Conservation (phyloP, 2,329 filamentous ascomycete genomes). For the Monosporascus sp. region DNA sequence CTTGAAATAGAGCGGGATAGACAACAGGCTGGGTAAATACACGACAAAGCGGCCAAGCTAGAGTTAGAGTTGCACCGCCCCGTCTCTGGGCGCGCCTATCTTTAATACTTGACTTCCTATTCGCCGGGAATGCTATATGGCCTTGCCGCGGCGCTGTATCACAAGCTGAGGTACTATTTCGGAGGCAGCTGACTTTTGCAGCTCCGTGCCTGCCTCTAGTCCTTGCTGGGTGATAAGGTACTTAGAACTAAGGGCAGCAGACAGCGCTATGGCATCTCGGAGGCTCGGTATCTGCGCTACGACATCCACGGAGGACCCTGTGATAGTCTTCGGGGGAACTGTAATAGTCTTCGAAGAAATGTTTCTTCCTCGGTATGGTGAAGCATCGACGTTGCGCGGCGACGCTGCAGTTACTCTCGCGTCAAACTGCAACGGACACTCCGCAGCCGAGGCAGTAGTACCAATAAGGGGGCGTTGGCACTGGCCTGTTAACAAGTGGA, state of each 20-base stretch:
- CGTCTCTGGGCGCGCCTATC: neutral
- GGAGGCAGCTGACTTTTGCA: neutral
- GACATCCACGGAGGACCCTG: neutral
- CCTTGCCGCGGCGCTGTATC: neutral
- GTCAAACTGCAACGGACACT: too few relatives aligned
- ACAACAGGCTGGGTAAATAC: neutral
- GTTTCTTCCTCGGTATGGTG: too few relatives aligned
- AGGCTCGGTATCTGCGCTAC: neutral
- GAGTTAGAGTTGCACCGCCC: neutral
- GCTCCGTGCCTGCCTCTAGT: too few relatives aligned
- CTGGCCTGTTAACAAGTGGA: too few relatives aligned
- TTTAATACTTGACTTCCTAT: neutral
- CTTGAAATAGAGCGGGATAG: neutral
- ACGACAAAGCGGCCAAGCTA: neutral
- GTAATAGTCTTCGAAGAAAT: too few relatives aligned
- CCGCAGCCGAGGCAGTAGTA: too few relatives aligned
- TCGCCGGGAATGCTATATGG: neutral
- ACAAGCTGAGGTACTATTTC: neutral
- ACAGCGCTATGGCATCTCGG: neutral
- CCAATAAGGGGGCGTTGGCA: too few relatives aligned
- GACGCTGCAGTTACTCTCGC: too few relatives aligned
- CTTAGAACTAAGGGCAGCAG: neutral
- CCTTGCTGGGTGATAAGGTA: neutral
- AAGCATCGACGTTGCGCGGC: too few relatives aligned
- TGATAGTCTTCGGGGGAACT: too few relatives aligned